phyloP scores from a whole-genome alignment of 2,329 filamentous ascomycete genomes.

The Colletotrichum tropicicola region DNA sequence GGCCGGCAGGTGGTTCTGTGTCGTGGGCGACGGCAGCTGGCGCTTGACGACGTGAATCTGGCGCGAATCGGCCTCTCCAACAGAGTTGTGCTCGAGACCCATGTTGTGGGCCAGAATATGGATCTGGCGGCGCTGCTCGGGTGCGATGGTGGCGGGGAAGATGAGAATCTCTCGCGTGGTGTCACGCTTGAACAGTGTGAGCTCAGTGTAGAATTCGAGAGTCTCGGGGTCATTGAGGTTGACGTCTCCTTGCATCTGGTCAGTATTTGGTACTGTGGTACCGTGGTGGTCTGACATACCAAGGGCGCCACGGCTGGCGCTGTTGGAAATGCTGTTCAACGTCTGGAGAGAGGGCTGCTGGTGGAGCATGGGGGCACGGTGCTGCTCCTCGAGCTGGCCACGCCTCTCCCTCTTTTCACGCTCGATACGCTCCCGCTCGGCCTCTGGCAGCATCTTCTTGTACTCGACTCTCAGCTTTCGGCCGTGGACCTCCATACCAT shows the following conservation, averaged over 20 bases:
- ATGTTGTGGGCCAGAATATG: slow-evolving; percentile 96
- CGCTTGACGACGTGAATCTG: slow-evolving; percentile 90
- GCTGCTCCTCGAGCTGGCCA: slow-evolving; percentile 96
- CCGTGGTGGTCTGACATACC: slow-evolving; percentile 3
- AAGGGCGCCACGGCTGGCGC: slow-evolving; percentile 59
- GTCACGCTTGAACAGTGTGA: slow-evolving; percentile 89
- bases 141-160: slow-evolving; percentile 82
- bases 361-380: slow-evolving; percentile 80
- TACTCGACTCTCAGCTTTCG: slow-evolving; percentile 96
- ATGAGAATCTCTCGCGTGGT: slow-evolving; percentile 80
- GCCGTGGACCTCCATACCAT: slow-evolving; percentile 94
- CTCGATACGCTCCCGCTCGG: slow-evolving; percentile 94
- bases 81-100: slow-evolving; percentile 89
- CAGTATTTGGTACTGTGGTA: not conserved
- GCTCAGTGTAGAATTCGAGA: slow-evolving; percentile 88
- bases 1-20: slow-evolving; percentile 67
- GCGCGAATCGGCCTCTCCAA: slow-evolving; percentile 85
- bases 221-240: slow-evolving; percentile 93
- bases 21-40: slow-evolving; percentile 59
- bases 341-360: slow-evolving; percentile 89
- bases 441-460: slow-evolving; percentile 98
- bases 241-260: slow-evolving; percentile 64
- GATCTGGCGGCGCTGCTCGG: slow-evolving; percentile 86
- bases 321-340: slow-evolving; percentile 71
- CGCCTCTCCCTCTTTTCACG: slow-evolving; percentile 95